Evolutionary conservation across 305 asterid species (phyloP).

Genomic region (Fraxinus ornus): DNA sequence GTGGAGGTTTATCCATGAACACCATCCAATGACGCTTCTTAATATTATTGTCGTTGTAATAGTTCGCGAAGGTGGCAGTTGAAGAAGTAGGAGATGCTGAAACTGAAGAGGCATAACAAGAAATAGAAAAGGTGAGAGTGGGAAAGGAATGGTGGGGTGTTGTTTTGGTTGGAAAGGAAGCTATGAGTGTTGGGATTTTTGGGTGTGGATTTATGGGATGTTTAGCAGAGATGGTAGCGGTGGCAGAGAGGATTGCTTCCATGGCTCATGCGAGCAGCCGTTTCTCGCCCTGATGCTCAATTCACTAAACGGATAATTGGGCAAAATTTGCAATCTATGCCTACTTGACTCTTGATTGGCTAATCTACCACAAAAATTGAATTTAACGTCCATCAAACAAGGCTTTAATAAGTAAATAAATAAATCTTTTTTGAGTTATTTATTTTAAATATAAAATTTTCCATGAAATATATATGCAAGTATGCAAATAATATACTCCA

Average conservation of each 20-base stretch:
- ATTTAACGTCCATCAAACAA: not conserved
- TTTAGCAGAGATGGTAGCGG: slow-evolving; percentile 32
- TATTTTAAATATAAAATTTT: no score
- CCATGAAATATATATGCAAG: not conserved
- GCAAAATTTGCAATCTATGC: not conserved
- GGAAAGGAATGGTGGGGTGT: slow-evolving; percentile 5
- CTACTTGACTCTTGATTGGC: not conserved
- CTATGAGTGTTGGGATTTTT: slow-evolving; percentile 19
- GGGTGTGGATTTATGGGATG: slow-evolving; percentile 25
- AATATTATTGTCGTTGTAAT: not conserved
- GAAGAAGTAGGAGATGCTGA: slow-evolving; percentile 29
- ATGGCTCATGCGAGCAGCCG: not conserved
- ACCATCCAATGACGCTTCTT: slow-evolving; percentile 69
- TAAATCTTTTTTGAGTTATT: no score
- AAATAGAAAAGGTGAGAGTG: slow-evolving; percentile 20
- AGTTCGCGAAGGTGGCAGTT: slow-evolving; percentile 8
- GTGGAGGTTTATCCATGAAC: slow-evolving; percentile 59
- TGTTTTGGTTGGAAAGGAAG: slow-evolving; percentile 23
- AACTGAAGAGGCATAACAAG: slow-evolving; percentile 28
- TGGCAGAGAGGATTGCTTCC: slow-evolving; percentile 9
- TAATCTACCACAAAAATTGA: no score
- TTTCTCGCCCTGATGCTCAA: not conserved
- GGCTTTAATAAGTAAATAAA: not conserved
- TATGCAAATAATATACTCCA: not conserved
- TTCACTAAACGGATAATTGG: not conserved